Evolutionary conservation across 805 yeast species (phyloP).

Genomic region (Hanseniaspora valbyensis): DNA sequence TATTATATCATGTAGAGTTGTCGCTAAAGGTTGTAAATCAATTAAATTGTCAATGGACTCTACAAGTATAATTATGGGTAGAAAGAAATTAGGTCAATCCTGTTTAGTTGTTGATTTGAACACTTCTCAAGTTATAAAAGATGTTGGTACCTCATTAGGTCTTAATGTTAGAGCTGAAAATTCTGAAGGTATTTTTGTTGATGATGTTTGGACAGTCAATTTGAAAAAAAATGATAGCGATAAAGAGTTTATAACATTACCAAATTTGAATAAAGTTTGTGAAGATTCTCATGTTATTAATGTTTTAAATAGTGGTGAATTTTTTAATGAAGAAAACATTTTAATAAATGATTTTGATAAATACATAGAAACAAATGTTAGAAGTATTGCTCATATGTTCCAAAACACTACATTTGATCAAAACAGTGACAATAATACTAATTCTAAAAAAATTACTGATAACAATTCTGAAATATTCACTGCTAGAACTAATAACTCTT

Average conservation of each 20-base stretch:
- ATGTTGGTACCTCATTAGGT: conserved; percentile 11
- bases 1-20: conserved; percentile 7
- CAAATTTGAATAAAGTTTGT: conserved; percentile 5
- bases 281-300: background rate
- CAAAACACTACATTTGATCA: conserved; percentile 2
- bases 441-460: background rate
- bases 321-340: background rate
- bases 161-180: conserved; percentile 12
- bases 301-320: background rate
- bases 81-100: conserved; percentile 14
- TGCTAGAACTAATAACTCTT: background rate
- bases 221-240: conserved; percentile 9
- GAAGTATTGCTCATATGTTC: background rate
- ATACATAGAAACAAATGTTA: conserved; percentile 6
- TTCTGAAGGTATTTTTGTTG: conserved; percentile 8
- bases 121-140: conserved; percentile 13
- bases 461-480: background rate
- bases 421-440: background rate
- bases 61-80: conserved; percentile 9
- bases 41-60: conserved; percentile 9
- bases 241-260: conserved; percentile 24
- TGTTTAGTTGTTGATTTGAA: conserved; percentile 13
- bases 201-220: conserved; percentile 20
- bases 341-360: conserved; percentile 9
- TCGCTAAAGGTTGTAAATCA: conserved; percentile 11